These are phyloP conservation scores for Westerdykella aurantiaca DNA, from an alignment of 2,329 filamentous ascomycete species.

Conservation along the genomic window DNA sequence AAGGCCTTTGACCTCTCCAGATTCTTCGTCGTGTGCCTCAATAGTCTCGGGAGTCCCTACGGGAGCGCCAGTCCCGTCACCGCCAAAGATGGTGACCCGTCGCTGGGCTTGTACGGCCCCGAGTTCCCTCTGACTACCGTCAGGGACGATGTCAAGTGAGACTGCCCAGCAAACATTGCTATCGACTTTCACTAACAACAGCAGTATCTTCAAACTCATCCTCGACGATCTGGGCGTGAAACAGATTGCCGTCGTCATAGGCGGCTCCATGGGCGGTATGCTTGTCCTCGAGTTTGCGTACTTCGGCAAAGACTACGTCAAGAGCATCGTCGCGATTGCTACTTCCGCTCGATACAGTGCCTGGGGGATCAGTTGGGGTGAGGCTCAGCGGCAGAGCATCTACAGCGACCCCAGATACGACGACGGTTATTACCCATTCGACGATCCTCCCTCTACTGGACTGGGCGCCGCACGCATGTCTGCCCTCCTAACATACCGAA, in stretches of 20 bases:
- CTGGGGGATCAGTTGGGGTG: conserved; percentile 88
- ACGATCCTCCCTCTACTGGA: conserved; percentile 79
- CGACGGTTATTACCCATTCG: conserved; percentile 86
- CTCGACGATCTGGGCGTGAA: conserved; percentile 74
- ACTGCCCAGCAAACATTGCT: conserved; percentile 4
- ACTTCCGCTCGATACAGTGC: conserved; percentile 80
- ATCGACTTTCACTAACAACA: conserved; percentile 7
- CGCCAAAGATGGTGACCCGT: conserved; percentile 71
- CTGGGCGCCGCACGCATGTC: conserved; percentile 95
- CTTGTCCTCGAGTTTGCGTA: conserved; percentile 90
- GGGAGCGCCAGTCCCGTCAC: conserved; percentile 86
- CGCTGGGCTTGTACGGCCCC: conserved; percentile 76
- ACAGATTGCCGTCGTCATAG: conserved; percentile 72
- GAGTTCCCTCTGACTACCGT: conserved; percentile 96
- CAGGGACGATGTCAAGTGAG: conserved; percentile 88
- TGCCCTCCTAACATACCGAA: conserved; percentile 89
- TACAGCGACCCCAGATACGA: conserved; percentile 98
- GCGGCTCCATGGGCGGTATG: conserved; percentile 85
- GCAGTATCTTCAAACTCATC: conserved; percentile 69
- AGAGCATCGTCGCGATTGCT: conserved; percentile 74
- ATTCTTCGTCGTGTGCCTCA: conserved; percentile 83
- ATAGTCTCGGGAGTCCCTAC: conserved; percentile 79
- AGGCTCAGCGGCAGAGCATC: conserved; percentile 85
- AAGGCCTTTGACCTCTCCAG: conserved; percentile 74
- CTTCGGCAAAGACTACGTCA: conserved; percentile 79